phyloP scores from a whole-genome alignment of 2,329 filamentous ascomycete species.

The Lasiodiplodia hormozganensis region DNA sequence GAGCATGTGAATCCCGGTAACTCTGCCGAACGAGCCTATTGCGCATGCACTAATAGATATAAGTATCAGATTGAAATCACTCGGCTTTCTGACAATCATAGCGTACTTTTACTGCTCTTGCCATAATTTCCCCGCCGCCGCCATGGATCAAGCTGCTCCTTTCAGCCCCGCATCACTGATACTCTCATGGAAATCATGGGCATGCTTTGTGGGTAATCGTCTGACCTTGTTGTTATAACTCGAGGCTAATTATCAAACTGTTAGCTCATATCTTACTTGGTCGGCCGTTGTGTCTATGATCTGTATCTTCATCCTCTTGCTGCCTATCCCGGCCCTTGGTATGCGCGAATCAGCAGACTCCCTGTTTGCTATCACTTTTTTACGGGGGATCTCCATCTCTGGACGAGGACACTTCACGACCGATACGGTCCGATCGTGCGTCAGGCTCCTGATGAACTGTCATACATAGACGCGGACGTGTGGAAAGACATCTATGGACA shows the following conservation, averaged over 20 bases:
- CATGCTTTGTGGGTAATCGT: background rate
- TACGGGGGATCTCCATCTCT: constrained; percentile 32
- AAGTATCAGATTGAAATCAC: too few relatives aligned
- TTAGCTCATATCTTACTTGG: constrained; percentile 28
- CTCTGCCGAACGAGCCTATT: too few relatives aligned
- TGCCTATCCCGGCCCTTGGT: constrained; percentile 53
- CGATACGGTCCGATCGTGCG: constrained; percentile 53
- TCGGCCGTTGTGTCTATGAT: constrained; percentile 42
- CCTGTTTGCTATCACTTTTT: constrained; percentile 32
- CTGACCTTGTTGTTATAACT: background rate
- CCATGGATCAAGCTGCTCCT: too few relatives aligned
- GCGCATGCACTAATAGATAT: too few relatives aligned
- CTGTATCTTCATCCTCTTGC: constrained; percentile 52
- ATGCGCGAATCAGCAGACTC: constrained; percentile 41
- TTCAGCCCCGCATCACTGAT: background rate
- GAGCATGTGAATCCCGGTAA: too few relatives aligned
- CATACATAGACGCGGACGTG: constrained; percentile 45
- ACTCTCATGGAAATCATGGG: background rate
- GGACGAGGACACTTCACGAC: constrained; percentile 42
- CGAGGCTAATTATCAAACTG: background rate
- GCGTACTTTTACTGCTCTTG: too few relatives aligned
- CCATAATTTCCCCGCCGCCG: too few relatives aligned
- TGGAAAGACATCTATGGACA: constrained; percentile 53
- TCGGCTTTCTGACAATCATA: too few relatives aligned
- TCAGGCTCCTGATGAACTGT: constrained; percentile 46